These are phyloP conservation scores for Comarum palustre DNA, from an alignment of 306 rosid genomes.

Conservation along the genomic window DNA sequence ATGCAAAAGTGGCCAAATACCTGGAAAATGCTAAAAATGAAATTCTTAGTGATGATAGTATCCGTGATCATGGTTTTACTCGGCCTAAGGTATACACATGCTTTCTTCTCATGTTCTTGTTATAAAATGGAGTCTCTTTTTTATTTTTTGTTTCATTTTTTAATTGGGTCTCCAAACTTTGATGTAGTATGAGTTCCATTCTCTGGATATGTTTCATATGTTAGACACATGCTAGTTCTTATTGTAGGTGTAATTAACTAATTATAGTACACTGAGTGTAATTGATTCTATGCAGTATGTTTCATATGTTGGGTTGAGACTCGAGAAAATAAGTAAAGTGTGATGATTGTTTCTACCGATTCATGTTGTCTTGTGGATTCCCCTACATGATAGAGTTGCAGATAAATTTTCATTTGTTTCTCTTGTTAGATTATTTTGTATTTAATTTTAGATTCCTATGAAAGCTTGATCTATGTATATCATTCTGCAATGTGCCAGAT, in stretches of 20 bases:
- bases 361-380: neutral
- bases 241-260: neutral
- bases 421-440: neutral
- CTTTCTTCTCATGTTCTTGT: constrained; percentile 9
- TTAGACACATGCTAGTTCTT: neutral
- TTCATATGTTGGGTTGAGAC: neutral
- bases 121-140: neutral
- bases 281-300: neutral
- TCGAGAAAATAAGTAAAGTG: neutral
- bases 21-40: constrained; percentile 38
- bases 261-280: neutral
- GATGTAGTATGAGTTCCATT: neutral
- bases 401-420: neutral
- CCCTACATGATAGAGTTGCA: neutral
- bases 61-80: constrained; percentile 89
- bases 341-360: neutral
- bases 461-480: neutral
- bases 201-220: neutral
- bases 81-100: constrained; percentile 78
- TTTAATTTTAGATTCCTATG: neutral
- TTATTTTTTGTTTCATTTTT: too few relatives aligned
- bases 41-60: constrained; percentile 36
- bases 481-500: neutral
- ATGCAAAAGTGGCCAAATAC: constrained; percentile 51
- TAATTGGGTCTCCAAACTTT: neutral